phyloP scores from a whole-genome alignment of 148 eudicot species.

The Vaccinium myrtillus region DNA sequence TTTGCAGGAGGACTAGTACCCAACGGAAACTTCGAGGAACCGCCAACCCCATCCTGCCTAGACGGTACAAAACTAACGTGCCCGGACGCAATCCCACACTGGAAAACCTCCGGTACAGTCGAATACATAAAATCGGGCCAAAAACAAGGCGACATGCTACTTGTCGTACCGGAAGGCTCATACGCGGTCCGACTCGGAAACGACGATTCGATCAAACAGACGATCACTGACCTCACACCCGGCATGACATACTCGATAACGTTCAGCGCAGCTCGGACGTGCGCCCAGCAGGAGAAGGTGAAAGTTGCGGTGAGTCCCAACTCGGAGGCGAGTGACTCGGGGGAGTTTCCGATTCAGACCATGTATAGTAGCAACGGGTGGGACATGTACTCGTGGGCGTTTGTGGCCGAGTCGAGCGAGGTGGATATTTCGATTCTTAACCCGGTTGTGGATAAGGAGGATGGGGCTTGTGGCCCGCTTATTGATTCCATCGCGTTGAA shows the following conservation, averaged over 20 bases:
- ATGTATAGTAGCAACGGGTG: conserved; percentile 49
- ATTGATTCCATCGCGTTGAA: conserved; percentile 43
- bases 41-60: conserved; percentile 38
- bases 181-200: conserved; percentile 47
- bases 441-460: conserved; percentile 35
- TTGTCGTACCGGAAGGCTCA: conserved; percentile 46
- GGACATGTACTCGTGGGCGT: conserved; percentile 48
- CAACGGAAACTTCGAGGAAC: conserved; percentile 46
- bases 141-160: conserved; percentile 53
- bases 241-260: conserved; percentile 42
- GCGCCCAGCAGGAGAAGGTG: conserved; percentile 44
- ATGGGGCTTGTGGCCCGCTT: conserved; percentile 49
- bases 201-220: conserved; percentile 42
- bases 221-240: conserved; percentile 19
- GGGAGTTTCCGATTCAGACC: conserved; percentile 42
- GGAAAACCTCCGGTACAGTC: conserved; percentile 41
- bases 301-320: conserved; percentile 34
- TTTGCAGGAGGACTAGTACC: conserved; percentile 36
- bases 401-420: conserved; percentile 28
- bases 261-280: conserved; percentile 46
- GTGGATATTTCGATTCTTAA: conserved; percentile 37
- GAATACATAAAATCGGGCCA: conserved; percentile 52
- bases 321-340: conserved; percentile 28
- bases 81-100: conserved; percentile 35
- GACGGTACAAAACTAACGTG: conserved; percentile 36